phyloP scores from a whole-genome alignment of 306 rosid genomes.

The Astragalus membranaceus region DNA sequence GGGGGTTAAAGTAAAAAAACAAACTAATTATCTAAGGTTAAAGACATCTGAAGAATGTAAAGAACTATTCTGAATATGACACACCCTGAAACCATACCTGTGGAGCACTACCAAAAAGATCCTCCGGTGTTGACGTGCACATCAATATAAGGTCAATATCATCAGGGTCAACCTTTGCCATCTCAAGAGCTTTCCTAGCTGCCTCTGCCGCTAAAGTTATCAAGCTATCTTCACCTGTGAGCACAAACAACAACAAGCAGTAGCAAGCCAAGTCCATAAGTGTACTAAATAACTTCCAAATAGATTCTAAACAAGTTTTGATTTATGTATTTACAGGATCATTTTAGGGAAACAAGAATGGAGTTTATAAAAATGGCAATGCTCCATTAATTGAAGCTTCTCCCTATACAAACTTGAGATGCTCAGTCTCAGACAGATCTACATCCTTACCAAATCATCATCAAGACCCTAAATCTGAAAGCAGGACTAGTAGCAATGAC shows the following conservation, averaged over 20 bases:
- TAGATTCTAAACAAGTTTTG: background rate
- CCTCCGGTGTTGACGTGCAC: slow-evolving; percentile 99
- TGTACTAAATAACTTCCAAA: background rate
- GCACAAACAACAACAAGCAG: slow-evolving; percentile 17
- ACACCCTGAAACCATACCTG: slow-evolving; percentile 50
- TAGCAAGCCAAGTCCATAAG: slow-evolving; percentile 8
- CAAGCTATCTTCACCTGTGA: slow-evolving; percentile 63
- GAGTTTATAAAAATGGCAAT: no score
- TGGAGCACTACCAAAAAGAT: slow-evolving; percentile 92
- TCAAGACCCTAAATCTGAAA: slow-evolving; percentile 14
- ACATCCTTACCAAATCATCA: background rate
- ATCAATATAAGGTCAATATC: slow-evolving; percentile 86
- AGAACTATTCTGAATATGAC: slow-evolving; percentile 8
- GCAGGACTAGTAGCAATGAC: slow-evolving; percentile 20
- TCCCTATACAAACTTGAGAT: no score
- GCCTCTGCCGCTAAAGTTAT: slow-evolving; percentile 70
- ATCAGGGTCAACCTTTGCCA: no score
- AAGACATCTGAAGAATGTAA: background rate
- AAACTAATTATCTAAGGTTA: background rate
- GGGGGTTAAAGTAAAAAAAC: background rate
- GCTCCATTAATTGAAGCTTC: slow-evolving; percentile 1
- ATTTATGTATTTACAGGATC: background rate
- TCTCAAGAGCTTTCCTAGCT: slow-evolving; percentile 73
- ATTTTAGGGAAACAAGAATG: no score
- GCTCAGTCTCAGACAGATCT: no score